These are phyloP conservation scores for Citrus reticulata DNA, from an alignment of 345 rosid genomes.

Conservation along the genomic window DNA sequence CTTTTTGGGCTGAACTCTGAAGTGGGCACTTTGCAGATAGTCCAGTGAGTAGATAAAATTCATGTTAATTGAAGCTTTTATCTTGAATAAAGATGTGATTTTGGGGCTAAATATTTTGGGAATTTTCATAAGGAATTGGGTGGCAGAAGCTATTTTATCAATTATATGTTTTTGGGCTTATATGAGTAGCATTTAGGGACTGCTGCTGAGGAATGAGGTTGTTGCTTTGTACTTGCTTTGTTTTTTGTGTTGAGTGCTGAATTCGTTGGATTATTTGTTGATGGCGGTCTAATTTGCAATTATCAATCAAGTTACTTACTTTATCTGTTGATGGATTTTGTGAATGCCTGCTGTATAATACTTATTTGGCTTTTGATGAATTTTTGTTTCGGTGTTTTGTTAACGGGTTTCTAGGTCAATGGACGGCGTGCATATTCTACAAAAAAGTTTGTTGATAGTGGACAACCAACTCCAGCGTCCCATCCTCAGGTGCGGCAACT, in stretches of 20 bases:
- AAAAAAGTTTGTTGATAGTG: conserved; percentile 46
- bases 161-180: not conserved
- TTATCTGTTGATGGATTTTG: not conserved
- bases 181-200: not conserved
- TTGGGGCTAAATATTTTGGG: not conserved
- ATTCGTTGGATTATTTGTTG: not conserved
- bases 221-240: not conserved
- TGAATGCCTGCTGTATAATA: not conserved
- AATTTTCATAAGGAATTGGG: not conserved
- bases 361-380: not conserved
- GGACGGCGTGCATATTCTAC: conserved; percentile 48
- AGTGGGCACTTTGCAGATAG: conserved; percentile 2
- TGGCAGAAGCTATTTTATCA: not conserved
- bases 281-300: not conserved
- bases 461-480: conserved; percentile 83
- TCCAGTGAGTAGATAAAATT: not conserved
- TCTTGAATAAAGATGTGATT: not conserved
- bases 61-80: not conserved
- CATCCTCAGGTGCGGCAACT: conserved; percentile 72
- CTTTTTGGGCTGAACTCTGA: conserved; percentile 9
- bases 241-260: not conserved
- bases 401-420: conserved; percentile 40
- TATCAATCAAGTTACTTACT: not conserved
- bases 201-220: not conserved
- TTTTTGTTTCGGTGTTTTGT: not conserved